These are phyloP conservation scores for Lavandula angustifolia DNA, from an alignment of 257 asterid genomes.

Conservation along the genomic window DNA sequence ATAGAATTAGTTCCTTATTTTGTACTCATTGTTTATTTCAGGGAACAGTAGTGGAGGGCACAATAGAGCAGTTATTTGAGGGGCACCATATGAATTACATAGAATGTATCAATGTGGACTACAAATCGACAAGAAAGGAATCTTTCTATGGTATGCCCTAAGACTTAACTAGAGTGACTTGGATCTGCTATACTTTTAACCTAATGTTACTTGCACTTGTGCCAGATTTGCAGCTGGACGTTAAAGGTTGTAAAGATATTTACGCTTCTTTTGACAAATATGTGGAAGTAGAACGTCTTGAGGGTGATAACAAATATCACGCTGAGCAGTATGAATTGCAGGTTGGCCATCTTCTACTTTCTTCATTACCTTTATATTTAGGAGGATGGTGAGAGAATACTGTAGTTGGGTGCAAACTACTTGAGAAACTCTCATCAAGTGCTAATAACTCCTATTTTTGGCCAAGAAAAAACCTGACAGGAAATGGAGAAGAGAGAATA, in stretches of 20 bases:
- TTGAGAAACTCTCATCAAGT: constrained; percentile 8
- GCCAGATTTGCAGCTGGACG: constrained; percentile 84
- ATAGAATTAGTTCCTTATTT: constrained; percentile 10
- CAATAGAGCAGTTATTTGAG: constrained; percentile 80
- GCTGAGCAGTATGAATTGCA: constrained; percentile 76
- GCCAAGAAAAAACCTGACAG: neutral
- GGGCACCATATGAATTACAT: constrained; percentile 90
- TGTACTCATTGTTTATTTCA: constrained; percentile 32
- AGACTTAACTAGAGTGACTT: constrained; percentile 24
- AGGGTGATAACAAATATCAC: constrained; percentile 78
- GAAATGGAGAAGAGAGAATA: constrained; percentile 9
- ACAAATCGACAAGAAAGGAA: constrained; percentile 83
- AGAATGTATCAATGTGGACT: constrained; percentile 80
- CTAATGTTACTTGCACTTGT: constrained; percentile 27
- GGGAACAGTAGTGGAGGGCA: constrained; percentile 91
- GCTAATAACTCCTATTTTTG: constrained; percentile 15
- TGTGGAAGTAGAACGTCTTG: constrained; percentile 82
- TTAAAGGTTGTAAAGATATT: constrained; percentile 76
- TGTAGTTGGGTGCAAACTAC: constrained; percentile 23
- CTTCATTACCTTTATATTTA: constrained; percentile 12
- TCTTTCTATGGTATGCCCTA: constrained; percentile 67
- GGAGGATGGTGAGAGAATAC: constrained; percentile 15
- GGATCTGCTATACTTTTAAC: constrained; percentile 21
- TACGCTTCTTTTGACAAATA: constrained; percentile 84
- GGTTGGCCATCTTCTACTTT: constrained; percentile 45